These are phyloP conservation scores for Curvularia sp. DNA, from an alignment of 2,329 filamentous ascomycete species.

Conservation along the genomic window DNA sequence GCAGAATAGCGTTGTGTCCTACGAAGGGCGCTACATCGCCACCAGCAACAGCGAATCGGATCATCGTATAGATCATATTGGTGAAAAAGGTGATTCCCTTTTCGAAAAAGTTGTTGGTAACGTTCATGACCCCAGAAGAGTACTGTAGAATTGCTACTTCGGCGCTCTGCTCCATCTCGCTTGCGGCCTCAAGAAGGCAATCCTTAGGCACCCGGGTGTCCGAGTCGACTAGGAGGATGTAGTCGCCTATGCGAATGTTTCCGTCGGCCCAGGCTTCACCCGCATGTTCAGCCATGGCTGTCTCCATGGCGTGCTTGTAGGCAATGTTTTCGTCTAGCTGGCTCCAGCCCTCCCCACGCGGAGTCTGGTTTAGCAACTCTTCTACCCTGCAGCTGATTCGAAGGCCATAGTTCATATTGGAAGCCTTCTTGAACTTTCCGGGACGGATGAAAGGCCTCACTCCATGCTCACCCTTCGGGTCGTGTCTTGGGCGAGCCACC, in stretches of 20 bases:
- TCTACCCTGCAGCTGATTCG: slow-evolving; percentile 68
- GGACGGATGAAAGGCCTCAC: slow-evolving; percentile 35
- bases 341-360: slow-evolving; percentile 31
- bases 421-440: slow-evolving; percentile 59
- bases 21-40: slow-evolving; percentile 79
- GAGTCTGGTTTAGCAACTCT: slow-evolving; percentile 57
- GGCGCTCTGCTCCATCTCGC: slow-evolving; percentile 80
- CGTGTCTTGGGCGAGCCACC: slow-evolving; percentile 57
- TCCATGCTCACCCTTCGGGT: slow-evolving; percentile 30
- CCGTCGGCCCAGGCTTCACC: slow-evolving; percentile 78
- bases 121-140: slow-evolving; percentile 73
- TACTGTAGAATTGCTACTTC: slow-evolving; percentile 82
- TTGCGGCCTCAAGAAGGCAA: slow-evolving; percentile 79
- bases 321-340: slow-evolving; percentile 49
- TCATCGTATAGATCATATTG: slow-evolving; percentile 76
- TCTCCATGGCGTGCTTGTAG: slow-evolving; percentile 56
- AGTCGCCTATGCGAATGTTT: slow-evolving; percentile 85
- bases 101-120: slow-evolving; percentile 75
- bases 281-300: slow-evolving; percentile 69
- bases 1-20: slow-evolving; percentile 77
- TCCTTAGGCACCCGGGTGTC: slow-evolving; percentile 63
- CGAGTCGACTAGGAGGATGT: slow-evolving; percentile 69
- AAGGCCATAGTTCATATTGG: slow-evolving; percentile 77
- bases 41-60: slow-evolving; percentile 72
- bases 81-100: slow-evolving; percentile 81